phyloP scores from a whole-genome alignment of 352 stramenopile species.

The Globisporangium middletonii region DNA sequence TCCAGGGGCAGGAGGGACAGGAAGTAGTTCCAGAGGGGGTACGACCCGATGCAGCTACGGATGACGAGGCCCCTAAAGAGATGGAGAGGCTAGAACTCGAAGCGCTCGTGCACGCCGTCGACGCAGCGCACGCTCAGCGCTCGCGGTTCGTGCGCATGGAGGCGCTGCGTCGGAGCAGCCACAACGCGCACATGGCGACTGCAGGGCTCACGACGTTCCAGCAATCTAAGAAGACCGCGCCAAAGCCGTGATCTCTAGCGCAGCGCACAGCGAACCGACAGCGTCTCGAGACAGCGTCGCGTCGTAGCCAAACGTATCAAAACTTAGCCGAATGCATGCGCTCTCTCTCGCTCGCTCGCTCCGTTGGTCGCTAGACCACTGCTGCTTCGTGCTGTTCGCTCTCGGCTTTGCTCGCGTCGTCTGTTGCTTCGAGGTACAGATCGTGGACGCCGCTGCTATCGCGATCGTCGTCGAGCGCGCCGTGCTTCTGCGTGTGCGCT shows the following conservation, averaged over 20 bases:
- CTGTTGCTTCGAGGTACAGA: conserved; percentile 24
- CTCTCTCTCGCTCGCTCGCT: neutral
- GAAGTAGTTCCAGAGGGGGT: too few relatives aligned
- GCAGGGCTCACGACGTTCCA: too few relatives aligned
- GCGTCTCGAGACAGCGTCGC: too few relatives aligned
- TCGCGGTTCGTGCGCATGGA: neutral
- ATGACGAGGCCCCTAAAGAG: too few relatives aligned
- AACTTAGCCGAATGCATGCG: neutral
- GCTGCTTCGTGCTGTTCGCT: neutral
- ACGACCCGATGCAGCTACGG: too few relatives aligned
- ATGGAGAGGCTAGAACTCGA: too few relatives aligned
- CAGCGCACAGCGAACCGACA: too few relatives aligned
- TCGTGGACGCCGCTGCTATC: neutral
- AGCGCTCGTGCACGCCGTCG: neutral
- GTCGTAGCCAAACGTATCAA: neutral
- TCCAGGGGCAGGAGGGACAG: too few relatives aligned
- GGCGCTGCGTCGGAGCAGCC: too few relatives aligned
- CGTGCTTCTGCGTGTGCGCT: conserved; percentile 37
- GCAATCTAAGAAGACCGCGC: too few relatives aligned
- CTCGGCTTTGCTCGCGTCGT: neutral
- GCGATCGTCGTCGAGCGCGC: neutral
- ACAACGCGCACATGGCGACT: too few relatives aligned
- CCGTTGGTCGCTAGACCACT: conserved; percentile 3
- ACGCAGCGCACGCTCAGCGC: neutral
- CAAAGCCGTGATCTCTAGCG: too few relatives aligned